Conservation (phyloP, 805 yeast genomes). For the Sugiyamaella mastotermitis region DNA sequence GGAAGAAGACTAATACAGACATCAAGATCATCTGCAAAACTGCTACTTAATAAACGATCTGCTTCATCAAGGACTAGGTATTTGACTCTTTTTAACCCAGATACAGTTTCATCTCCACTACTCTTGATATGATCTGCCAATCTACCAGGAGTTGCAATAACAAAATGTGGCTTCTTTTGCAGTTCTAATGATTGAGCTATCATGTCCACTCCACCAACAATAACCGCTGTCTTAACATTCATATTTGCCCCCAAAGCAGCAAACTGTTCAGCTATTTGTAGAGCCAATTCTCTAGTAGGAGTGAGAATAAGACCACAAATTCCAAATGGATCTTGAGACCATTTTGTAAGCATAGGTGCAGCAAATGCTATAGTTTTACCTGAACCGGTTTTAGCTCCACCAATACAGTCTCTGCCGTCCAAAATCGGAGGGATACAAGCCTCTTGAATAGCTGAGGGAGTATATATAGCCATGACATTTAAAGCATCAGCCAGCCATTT, state of each 20-base stretch:
- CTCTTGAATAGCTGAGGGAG: conserved; percentile 81
- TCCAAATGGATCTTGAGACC: conserved; percentile 95
- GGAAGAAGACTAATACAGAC: conserved; percentile 72
- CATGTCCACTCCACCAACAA: conserved; percentile 95
- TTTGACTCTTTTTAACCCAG: conserved; percentile 71
- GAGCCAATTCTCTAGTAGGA: conserved; percentile 85
- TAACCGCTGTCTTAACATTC: conserved; percentile 74
- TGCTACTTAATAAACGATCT: conserved; percentile 77
- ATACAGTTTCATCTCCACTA: conserved; percentile 82
- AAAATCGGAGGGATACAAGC: conserved; percentile 86
- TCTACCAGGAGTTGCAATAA: conserved; percentile 96
- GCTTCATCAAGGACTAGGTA: conserved; percentile 93
- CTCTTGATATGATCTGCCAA: conserved; percentile 84
- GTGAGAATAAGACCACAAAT: conserved; percentile 85
- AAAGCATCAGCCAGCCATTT: conserved; percentile 84
- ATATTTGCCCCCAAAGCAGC: conserved; percentile 85
- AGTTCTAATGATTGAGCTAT: conserved; percentile 80
- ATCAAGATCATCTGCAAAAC: conserved; percentile 74
- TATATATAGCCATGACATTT: conserved; percentile 68
- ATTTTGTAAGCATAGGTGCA: conserved; percentile 89
- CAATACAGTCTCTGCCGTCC: conserved; percentile 78
- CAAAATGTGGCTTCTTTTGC: conserved; percentile 83
- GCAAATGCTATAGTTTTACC: conserved; percentile 98
- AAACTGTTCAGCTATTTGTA: conserved; percentile 96
- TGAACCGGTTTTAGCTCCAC: conserved; percentile 97